These are phyloP conservation scores for Zymoseptoria passerinii DNA, from an alignment of 2,329 filamentous ascomycete genomes.

Conservation along the genomic window DNA sequence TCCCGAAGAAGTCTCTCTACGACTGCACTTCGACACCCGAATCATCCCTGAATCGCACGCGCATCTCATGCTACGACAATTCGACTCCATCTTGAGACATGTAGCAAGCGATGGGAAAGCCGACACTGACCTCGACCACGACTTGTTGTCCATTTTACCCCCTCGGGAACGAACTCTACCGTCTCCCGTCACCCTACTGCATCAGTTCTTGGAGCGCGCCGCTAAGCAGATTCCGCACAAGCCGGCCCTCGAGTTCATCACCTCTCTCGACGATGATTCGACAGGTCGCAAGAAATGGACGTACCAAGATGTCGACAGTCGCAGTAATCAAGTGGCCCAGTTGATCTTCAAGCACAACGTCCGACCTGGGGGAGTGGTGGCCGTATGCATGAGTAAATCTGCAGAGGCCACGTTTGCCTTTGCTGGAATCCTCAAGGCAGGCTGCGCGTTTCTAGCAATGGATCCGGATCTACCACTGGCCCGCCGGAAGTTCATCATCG, in stretches of 20 bases:
- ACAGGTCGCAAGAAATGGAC: slow-evolving; percentile 56
- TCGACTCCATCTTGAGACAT: slow-evolving; percentile 57
- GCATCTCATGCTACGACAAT: slow-evolving; percentile 57
- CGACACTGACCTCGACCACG: background rate
- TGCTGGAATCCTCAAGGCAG: slow-evolving; percentile 71
- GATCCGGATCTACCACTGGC: slow-evolving; percentile 64
- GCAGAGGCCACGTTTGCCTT: slow-evolving; percentile 77
- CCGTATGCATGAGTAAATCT: slow-evolving; percentile 75
- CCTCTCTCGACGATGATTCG: slow-evolving; percentile 38
- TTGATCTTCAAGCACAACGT: slow-evolving; percentile 48
- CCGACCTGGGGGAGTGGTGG: slow-evolving; percentile 55
- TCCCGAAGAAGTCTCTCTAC: slow-evolving; percentile 47
- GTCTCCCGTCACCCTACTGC: slow-evolving; percentile 54
- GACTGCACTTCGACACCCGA: slow-evolving; percentile 57
- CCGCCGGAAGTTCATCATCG: slow-evolving; percentile 68
- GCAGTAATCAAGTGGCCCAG: slow-evolving; percentile 65
- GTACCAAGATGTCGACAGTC: slow-evolving; percentile 61
- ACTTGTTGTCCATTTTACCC: slow-evolving; percentile 50
- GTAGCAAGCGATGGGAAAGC: slow-evolving; percentile 35
- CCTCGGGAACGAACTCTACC: slow-evolving; percentile 51
- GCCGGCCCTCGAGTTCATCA: slow-evolving; percentile 62
- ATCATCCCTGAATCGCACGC: slow-evolving; percentile 63
- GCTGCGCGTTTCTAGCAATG: slow-evolving; percentile 71
- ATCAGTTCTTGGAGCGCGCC: slow-evolving; percentile 67
- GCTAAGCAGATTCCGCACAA: slow-evolving; percentile 50